These are phyloP conservation scores for Spizellomyces sp. DNA, from an alignment of 192 early-diverging fungal genomes.

Conservation along the genomic window DNA sequence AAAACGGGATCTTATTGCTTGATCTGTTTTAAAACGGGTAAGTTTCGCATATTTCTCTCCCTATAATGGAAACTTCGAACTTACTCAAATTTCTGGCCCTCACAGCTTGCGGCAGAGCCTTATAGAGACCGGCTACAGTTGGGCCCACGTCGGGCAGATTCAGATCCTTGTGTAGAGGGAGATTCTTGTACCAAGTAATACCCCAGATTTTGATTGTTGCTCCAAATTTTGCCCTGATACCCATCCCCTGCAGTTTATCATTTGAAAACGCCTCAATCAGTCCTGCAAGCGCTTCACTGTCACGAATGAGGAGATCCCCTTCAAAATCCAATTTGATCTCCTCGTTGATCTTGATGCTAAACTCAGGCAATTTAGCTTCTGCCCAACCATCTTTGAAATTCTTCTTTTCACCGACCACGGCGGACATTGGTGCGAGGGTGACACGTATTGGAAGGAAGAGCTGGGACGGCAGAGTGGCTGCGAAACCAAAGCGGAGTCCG, in stretches of 20 bases:
- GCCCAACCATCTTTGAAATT: constrained; percentile 14
- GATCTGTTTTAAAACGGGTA: too few species aligned
- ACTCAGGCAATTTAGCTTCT: constrained; percentile 7
- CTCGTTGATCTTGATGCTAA: background rate
- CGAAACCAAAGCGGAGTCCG: constrained; percentile 9
- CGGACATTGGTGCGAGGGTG: constrained; percentile 12
- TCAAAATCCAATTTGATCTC: constrained; percentile 10
- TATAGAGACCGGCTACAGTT: background rate
- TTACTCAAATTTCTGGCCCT: constrained; percentile 26
- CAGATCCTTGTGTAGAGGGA: constrained; percentile 41
- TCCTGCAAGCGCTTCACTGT: constrained; percentile 1
- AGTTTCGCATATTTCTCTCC: too few species aligned
- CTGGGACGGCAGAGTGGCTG: background rate
- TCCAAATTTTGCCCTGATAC: constrained; percentile 1
- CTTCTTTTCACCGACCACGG: constrained; percentile 8
- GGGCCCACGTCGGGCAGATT: constrained; percentile 1
- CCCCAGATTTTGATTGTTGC: constrained; percentile 38
- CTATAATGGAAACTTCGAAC: background rate
- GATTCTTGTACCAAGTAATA: constrained; percentile 37
- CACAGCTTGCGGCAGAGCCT: constrained; percentile 7
- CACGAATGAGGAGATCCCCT: constrained; percentile 1
- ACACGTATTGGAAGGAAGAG: constrained; percentile 13
- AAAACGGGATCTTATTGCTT: constrained; percentile 6
- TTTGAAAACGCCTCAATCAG: background rate
- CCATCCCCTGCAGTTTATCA: background rate